Evolutionary conservation across 495 filamentous ascomycete genomes (phyloP).

Genomic region (Umbilicaria muhlenbergii): DNA sequence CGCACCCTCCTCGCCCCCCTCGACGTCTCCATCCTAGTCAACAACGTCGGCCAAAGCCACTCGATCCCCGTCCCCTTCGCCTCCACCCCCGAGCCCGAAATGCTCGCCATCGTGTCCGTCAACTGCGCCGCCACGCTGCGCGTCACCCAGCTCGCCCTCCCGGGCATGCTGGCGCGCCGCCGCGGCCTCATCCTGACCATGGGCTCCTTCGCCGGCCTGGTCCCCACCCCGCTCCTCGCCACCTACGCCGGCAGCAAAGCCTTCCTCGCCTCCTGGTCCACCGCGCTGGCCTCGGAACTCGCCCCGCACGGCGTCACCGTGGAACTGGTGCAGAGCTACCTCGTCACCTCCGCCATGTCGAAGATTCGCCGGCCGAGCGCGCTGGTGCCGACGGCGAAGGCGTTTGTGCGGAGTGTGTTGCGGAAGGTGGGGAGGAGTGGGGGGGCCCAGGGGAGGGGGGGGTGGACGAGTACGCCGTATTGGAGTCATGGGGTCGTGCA

Average conservation of each 20-base stretch:
- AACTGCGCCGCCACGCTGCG: constrained; percentile 83
- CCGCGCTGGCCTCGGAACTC: constrained; percentile 69
- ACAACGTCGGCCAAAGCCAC: constrained; percentile 94
- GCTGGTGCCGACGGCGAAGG: constrained; percentile 64
- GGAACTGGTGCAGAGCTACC: constrained; percentile 73
- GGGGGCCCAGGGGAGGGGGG: constrained; percentile 51
- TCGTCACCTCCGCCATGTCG: constrained; percentile 90
- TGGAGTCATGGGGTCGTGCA: constrained; percentile 85
- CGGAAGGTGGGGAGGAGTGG: constrained; percentile 68
- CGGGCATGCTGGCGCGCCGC: constrained; percentile 67
- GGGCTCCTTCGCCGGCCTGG: constrained; percentile 83
- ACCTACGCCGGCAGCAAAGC: constrained; percentile 97
- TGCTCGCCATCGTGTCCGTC: constrained; percentile 80
- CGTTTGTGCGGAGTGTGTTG: constrained; percentile 66
- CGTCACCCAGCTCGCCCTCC: constrained; percentile 69
- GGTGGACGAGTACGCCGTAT: constrained; percentile 76
- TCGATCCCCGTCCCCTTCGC: constrained; percentile 82
- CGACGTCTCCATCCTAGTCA: constrained; percentile 79
- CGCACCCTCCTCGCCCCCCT: constrained; percentile 48
- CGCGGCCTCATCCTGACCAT: constrained; percentile 89
- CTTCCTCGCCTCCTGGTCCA: constrained; percentile 95
- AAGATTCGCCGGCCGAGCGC: constrained; percentile 70
- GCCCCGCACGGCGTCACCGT: constrained; percentile 65
- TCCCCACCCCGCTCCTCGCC: constrained; percentile 84
- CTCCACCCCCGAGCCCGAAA: constrained; percentile 58